Evolutionary conservation across 2,329 filamentous ascomycete genomes (phyloP).

Genomic region (Cadophora malorum): DNA sequence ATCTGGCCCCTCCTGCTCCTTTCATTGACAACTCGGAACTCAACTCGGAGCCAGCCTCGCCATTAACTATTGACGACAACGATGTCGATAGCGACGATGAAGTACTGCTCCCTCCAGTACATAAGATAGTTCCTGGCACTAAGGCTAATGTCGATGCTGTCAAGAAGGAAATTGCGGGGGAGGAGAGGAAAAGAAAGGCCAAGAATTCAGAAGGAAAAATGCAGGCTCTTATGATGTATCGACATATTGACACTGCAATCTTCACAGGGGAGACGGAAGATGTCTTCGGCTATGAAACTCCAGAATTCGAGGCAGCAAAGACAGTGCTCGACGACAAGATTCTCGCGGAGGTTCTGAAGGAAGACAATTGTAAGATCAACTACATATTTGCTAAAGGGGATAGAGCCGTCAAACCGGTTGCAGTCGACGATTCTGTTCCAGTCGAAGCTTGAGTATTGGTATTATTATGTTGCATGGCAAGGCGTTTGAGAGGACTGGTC

Average conservation of each 20-base stretch:
- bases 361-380: slow-evolving; percentile 50
- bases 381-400: slow-evolving; percentile 55
- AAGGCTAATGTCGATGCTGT: slow-evolving; percentile 54
- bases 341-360: slow-evolving; percentile 54
- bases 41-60: slow-evolving; percentile 28
- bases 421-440: not conserved
- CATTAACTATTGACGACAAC: slow-evolving; percentile 17
- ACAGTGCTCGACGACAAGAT: slow-evolving; percentile 56
- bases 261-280: slow-evolving; percentile 46
- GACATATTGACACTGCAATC: slow-evolving; percentile 55
- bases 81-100: slow-evolving; percentile 43
- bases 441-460: slow-evolving; percentile 7
- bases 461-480: slow-evolving; percentile 25
- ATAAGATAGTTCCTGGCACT: slow-evolving; percentile 47
- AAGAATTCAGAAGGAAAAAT: slow-evolving; percentile 49
- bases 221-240: slow-evolving; percentile 59
- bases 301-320: slow-evolving; percentile 45
- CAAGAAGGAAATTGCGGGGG: slow-evolving; percentile 49
- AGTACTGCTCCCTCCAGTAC: slow-evolving; percentile 34
- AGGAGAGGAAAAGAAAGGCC: slow-evolving; percentile 39
- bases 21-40: slow-evolving; percentile 11
- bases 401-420: slow-evolving; percentile 5
- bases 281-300: slow-evolving; percentile 43
- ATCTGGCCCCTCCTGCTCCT: slow-evolving; percentile 19
- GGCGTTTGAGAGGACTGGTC: slow-evolving; percentile 28